These are phyloP conservation scores for Actinomucor elegans DNA, from an alignment of 371 early-diverging fungal species.

Conservation along the genomic window DNA sequence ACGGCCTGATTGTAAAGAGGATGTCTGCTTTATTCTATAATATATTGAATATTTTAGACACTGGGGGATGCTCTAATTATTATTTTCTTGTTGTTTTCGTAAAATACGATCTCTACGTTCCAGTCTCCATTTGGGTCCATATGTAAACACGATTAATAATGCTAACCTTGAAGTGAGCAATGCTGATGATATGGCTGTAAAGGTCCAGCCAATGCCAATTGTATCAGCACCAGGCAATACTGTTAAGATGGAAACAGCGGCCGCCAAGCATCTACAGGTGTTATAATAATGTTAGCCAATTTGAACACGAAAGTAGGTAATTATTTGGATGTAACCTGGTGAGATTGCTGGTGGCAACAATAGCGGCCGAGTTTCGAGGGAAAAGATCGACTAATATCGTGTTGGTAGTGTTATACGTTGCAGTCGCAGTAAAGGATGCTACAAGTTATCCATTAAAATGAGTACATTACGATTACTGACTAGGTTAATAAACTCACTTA, in stretches of 20 bases:
- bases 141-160: conserved; percentile 26
- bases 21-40: too few relatives aligned
- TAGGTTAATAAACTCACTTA: conserved; percentile 20
- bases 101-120: conserved; percentile 15
- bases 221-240: conserved; percentile 26
- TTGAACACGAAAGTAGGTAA: too few relatives aligned
- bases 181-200: conserved; percentile 29
- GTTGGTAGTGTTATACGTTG: conserved; percentile 33
- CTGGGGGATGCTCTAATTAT: too few relatives aligned
- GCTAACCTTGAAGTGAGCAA: conserved; percentile 31
- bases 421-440: conserved; percentile 36
- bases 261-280: conserved; percentile 40
- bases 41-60: too few relatives aligned
- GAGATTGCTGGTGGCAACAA: conserved; percentile 41
- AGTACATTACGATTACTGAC: too few relatives aligned
- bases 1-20: too few relatives aligned
- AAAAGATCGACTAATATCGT: conserved; percentile 46
- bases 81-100: too few relatives aligned
- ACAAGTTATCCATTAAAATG: background rate
- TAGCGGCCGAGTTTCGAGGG: conserved; percentile 40
- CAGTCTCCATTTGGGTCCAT: conserved; percentile 36
- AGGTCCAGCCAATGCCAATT: conserved; percentile 40
- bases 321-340: conserved; percentile 5
- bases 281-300: too few relatives aligned
- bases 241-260: conserved; percentile 25